phyloP scores from a whole-genome alignment of 768 basidiomycete species.

The Xerocomus potaroensis region DNA sequence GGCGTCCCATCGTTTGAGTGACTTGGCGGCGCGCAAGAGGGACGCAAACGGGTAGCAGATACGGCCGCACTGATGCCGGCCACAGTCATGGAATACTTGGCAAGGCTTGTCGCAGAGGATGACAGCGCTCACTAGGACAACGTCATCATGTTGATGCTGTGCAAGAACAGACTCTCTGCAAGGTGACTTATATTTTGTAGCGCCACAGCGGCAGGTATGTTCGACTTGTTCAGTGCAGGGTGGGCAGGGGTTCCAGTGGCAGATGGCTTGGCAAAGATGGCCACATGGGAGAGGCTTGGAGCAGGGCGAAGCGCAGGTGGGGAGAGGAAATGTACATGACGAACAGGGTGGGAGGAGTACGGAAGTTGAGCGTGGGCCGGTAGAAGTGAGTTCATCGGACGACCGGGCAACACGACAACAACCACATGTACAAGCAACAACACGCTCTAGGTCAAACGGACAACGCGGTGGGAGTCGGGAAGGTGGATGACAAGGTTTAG shows the following conservation, averaged over 20 bases:
- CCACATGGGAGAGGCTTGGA: constrained; percentile 64
- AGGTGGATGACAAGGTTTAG: constrained; percentile 74
- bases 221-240: constrained; percentile 70
- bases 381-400: constrained; percentile 27
- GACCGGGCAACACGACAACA: constrained; percentile 38
- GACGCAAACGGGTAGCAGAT: constrained; percentile 87
- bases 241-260: constrained; percentile 78
- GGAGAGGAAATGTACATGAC: constrained; percentile 71
- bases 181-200: constrained; percentile 45
- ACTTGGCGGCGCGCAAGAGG: constrained; percentile 54
- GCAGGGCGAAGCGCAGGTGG: constrained; percentile 72
- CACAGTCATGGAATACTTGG: constrained; percentile 72
- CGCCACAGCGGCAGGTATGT: constrained; percentile 84
- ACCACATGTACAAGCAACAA: constrained; percentile 84
- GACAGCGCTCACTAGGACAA: constrained; percentile 49
- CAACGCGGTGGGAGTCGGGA: constrained; percentile 54
- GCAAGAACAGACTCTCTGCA: constrained; percentile 40
- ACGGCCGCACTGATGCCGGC: constrained; percentile 80
- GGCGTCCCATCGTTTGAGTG: constrained; percentile 36
- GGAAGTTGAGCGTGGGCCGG: background rate
- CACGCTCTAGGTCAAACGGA: constrained; percentile 63
- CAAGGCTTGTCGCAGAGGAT: constrained; percentile 82
- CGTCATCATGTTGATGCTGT: constrained; percentile 9
- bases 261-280: constrained; percentile 65
- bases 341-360: constrained; percentile 37